Percentiles rank a stretch among this genome's conserved stretches.
Evolutionary conservation across 164 flowering plant genomes (phyloP).

Genomic region (Macadamia integrifolia): DNA sequence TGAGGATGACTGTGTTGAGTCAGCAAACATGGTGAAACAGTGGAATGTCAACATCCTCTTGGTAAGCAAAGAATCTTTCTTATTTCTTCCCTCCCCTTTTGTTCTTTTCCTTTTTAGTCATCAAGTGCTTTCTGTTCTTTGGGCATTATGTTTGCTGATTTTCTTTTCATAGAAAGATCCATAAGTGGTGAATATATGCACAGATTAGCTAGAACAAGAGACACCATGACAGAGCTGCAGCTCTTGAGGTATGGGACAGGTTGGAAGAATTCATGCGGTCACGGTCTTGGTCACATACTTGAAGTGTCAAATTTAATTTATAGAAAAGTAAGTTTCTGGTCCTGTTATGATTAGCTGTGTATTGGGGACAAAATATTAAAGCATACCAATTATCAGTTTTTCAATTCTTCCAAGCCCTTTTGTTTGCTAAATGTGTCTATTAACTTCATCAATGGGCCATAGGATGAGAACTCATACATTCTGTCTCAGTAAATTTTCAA

Average conservation of each 20-base stretch:
- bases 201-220: constrained; percentile 98
- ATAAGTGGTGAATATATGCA: background rate
- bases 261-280: constrained; percentile 90
- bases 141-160: no score
- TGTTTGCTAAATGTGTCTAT: no score
- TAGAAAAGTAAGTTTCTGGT: background rate
- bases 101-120: no score
- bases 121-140: no score
- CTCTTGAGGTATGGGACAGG: constrained; percentile 95
- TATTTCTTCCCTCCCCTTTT: background rate
- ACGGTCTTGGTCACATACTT: constrained; percentile 80
- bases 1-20: constrained; percentile 97
- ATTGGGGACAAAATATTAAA: background rate
- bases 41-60: constrained; percentile 99
- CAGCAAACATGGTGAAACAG: constrained; percentile 94
- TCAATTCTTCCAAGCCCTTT: background rate
- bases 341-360: background rate
- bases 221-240: constrained; percentile 98
- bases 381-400: background rate
- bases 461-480: background rate
- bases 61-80: constrained; percentile 34
- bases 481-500: no score
- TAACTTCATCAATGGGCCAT: no score
- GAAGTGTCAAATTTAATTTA: constrained; percentile 13
- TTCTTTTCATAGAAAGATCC: no score